Percentiles rank a stretch among this genome's conserved stretches.
Conservation (phyloP, 441 rosid genomes). For the Eutrema salsugineum region DNA sequence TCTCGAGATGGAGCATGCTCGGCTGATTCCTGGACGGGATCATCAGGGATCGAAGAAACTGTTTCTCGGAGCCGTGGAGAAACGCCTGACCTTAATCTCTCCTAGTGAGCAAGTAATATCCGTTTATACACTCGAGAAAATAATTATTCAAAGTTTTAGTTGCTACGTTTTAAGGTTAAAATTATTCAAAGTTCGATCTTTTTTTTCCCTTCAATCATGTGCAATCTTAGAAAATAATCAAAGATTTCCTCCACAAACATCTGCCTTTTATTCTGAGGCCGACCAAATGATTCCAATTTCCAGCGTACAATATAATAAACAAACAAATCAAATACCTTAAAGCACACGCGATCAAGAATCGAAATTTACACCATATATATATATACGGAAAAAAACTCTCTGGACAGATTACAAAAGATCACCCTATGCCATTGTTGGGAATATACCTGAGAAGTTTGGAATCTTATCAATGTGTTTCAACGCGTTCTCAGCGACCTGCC, state of each 20-base stretch:
- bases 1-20: too few species aligned
- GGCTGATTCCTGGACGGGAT: too few species aligned
- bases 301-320: neutral
- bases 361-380: slow-evolving; percentile 26
- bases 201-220: too few species aligned
- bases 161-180: too few species aligned
- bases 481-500: slow-evolving; percentile 92
- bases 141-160: too few species aligned
- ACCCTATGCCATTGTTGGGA: slow-evolving; percentile 48
- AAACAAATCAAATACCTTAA: slow-evolving; percentile 30
- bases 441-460: slow-evolving; percentile 90
- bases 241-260: neutral
- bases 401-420: neutral
- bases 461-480: slow-evolving; percentile 86
- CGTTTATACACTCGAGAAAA: too few species aligned
- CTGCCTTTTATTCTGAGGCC: neutral
- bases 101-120: too few species aligned
- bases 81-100: too few species aligned
- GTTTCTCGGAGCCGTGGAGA: too few species aligned
- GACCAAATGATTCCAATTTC: slow-evolving; percentile 1
- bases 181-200: too few species aligned
- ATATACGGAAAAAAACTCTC: slow-evolving; percentile 24
- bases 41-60: too few species aligned
- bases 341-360: slow-evolving; percentile 27
- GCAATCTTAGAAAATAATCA: neutral